phyloP scores from a whole-genome alignment of 202 grass and related monocot genomes.

The Hordeum pubiflorum region DNA sequence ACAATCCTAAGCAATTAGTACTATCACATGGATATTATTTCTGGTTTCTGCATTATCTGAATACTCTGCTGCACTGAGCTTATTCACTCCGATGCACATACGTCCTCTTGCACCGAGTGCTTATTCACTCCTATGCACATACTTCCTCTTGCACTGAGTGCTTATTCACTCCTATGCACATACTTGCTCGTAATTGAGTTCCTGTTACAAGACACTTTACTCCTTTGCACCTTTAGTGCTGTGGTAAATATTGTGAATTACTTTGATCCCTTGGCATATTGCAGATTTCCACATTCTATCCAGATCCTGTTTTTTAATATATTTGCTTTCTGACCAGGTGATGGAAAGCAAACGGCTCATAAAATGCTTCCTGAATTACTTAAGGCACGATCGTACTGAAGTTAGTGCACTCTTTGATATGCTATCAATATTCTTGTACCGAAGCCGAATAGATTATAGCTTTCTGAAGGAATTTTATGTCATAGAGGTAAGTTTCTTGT shows the following conservation, averaged over 20 bases:
- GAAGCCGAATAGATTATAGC: constrained; percentile 92
- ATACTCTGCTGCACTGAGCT: not conserved
- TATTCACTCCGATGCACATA: not conserved
- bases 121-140: not conserved
- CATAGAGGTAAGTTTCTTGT: constrained; percentile 73
- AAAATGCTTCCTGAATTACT: constrained; percentile 97
- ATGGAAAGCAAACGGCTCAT: constrained; percentile 97
- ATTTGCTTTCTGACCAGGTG: constrained; percentile 52
- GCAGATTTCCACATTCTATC: not conserved
- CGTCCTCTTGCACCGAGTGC: not conserved
- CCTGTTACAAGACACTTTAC: not conserved
- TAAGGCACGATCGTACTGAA: constrained; percentile 78
- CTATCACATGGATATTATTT: not conserved
- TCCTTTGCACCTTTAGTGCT: not conserved
- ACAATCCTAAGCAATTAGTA: not conserved
- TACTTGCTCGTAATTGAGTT: not conserved
- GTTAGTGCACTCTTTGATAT: constrained; percentile 97
- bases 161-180: not conserved
- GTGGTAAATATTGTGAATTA: not conserved
- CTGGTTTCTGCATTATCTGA: not conserved
- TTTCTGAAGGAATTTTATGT: constrained; percentile 98
- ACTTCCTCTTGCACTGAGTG: not conserved
- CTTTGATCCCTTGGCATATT: not conserved
- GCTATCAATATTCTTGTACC: constrained; percentile 97
- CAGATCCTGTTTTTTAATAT: not conserved